phyloP scores from a whole-genome alignment of 2,329 filamentous ascomycete species.

The Aspergillus felis region DNA sequence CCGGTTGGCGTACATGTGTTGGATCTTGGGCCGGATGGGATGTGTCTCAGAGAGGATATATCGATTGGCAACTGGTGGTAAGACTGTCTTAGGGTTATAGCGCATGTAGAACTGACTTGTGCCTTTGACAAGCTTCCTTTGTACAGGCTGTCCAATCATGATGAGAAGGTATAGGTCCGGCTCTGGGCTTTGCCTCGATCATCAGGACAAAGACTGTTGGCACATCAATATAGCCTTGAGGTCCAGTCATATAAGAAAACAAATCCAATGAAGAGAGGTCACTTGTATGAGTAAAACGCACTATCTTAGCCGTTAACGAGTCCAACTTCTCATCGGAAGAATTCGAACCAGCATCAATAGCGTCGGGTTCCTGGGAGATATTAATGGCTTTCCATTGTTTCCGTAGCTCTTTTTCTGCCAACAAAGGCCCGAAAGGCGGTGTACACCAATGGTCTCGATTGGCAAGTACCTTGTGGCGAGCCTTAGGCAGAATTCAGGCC shows the following conservation, averaged over 20 bases:
- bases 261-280: neutral
- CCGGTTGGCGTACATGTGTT: constrained; percentile 34
- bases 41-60: constrained; percentile 27
- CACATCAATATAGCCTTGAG: neutral
- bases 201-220: neutral
- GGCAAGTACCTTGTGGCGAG: constrained; percentile 12
- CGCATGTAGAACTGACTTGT: constrained; percentile 20
- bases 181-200: neutral
- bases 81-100: constrained; percentile 20
- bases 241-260: neutral
- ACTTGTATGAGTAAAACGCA: neutral
- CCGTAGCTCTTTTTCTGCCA: constrained; percentile 6
- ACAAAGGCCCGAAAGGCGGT: constrained; percentile 12
- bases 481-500: constrained; percentile 26
- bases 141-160: neutral
- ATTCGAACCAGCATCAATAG: neutral
- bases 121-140: constrained; percentile 13
- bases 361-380: neutral
- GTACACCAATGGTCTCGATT: constrained; percentile 2
- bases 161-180: neutral
- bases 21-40: constrained; percentile 36
- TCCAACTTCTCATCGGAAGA: neutral
- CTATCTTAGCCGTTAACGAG: neutral
- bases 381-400: neutral
- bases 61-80: constrained; percentile 27